phyloP scores from a whole-genome alignment of 768 basidiomycete genomes.

The Calocybe cyanea region DNA sequence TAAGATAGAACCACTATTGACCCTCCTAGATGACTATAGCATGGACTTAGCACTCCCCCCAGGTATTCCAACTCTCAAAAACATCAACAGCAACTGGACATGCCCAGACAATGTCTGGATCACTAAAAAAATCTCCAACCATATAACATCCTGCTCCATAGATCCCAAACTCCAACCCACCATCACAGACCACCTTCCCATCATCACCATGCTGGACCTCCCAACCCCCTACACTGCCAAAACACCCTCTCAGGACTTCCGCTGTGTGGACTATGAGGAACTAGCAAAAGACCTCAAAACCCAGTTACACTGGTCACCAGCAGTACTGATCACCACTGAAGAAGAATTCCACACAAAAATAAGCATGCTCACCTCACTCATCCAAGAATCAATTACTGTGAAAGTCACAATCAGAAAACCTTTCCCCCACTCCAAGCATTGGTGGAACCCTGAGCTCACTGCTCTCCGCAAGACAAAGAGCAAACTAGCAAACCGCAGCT shows the following conservation, averaged over 20 bases:
- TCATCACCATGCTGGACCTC: conserved; percentile 22
- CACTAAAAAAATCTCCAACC: neutral
- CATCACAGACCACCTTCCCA: conserved; percentile 30
- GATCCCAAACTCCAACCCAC: conserved; percentile 3
- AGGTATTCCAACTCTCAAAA: neutral
- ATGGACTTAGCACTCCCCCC: conserved; percentile 1
- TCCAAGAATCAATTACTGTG: conserved; percentile 6
- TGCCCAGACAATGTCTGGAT: conserved; percentile 2
- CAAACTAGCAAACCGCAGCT: neutral
- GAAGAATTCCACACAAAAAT: conserved; percentile 5
- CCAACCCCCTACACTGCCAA: neutral
- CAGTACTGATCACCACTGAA: neutral
- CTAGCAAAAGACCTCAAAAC: conserved; percentile 13
- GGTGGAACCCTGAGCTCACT: conserved; percentile 18
- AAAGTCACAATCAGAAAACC: conserved; percentile 8
- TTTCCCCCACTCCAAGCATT: conserved; percentile 15
- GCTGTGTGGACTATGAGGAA: conserved; percentile 17
- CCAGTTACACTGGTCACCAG: neutral
- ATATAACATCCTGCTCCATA: neutral
- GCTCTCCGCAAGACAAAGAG: neutral
- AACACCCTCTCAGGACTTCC: conserved; percentile 16
- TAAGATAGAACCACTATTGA: neutral
- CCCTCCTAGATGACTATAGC: neutral
- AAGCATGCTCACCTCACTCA: neutral
- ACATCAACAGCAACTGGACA: neutral